Base-by-base conservation (phyloP, 345 rosid species). In the Euphorbia pulcherrima region DNA sequence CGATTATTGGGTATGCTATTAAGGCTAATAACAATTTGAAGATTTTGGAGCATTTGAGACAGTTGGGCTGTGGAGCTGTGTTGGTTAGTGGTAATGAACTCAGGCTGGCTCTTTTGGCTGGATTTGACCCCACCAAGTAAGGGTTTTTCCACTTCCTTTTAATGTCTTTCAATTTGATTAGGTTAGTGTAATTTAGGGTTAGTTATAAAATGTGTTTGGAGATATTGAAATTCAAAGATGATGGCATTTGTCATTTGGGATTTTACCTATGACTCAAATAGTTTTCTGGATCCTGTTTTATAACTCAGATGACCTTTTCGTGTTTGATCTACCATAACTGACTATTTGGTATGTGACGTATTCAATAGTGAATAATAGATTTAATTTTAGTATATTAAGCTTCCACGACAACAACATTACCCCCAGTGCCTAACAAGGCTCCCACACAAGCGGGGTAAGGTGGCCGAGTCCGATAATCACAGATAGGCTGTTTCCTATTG, bases 31-130 rank as follows among this genome's bases (percentile, higher is more conserved):
- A 92, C 69, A 95, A 94, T 52, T 79, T 83, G 51, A 92, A 95
- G 92, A 86, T 95, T 75, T 82, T 94, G 88, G 93, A 90, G 87
- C 93, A 92, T 80, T 73, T 89, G 86, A 92, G 97, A 72, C 76
- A 78, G 64, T 67, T 88, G 83, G 99, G 97, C 1, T 95, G 93
- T 76, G 97, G 97, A 57, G 96, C 97, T 79, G 97, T 95, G 8
- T 73, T 95, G 53, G 99, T 92, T 24, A 89, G 97, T 76, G 97
- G 99, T 1, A 92, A 92, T 78, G 99, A 95, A 83, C 96, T 95
- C 56, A 85, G 89, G 66, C 74, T 95, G 80, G 97, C 99, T 46
- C 89, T 92, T 60, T 79, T 68, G 44, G 94, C 97, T 59, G 97
- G 97, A 8, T 92, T 92, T 29, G 96, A 95, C 73, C 97, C 99